These are phyloP conservation scores for Rhodotorula diobovata DNA, from an alignment of 768 basidiomycete species.

Conservation along the genomic window DNA sequence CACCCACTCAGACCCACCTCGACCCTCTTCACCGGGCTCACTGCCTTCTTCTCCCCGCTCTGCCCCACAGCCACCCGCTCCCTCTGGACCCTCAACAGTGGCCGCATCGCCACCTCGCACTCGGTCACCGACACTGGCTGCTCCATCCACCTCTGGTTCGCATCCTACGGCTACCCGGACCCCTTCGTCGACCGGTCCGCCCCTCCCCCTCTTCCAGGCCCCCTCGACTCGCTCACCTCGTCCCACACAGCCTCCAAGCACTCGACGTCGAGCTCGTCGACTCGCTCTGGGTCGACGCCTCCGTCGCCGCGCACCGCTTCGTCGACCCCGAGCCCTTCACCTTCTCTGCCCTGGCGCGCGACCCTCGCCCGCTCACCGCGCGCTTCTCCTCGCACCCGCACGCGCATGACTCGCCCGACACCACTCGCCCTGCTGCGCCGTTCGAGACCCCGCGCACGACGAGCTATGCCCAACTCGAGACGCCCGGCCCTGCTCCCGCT, in stretches of 20 bases:
- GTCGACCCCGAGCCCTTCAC: neutral
- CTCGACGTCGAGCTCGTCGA: neutral
- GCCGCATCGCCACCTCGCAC: neutral
- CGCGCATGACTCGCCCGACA: too few species aligned
- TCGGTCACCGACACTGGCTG: neutral
- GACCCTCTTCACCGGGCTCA: neutral
- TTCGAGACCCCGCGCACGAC: too few species aligned
- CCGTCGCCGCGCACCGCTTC: neutral
- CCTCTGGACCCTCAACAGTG: neutral
- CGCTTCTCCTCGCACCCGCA: too few species aligned
- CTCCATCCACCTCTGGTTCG: constrained; percentile 4
- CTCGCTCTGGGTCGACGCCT: neutral
- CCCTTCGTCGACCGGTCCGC: neutral
- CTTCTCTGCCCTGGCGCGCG: neutral
- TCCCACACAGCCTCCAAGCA: neutral
- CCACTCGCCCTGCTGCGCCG: too few species aligned
- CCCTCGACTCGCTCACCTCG: neutral
- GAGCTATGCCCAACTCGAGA: too few species aligned
- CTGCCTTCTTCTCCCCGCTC: constrained; percentile 9
- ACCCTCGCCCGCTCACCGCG: neutral
- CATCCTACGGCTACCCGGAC: neutral
- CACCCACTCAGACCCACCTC: neutral
- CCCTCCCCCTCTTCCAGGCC: neutral
- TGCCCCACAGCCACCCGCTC: neutral
- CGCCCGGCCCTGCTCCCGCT: too few species aligned